Evolutionary conservation across 2,329 filamentous ascomycete species (phyloP), one percentile per base, ranked within the genome.

Genomic region (Venturia asperata): DNA sequence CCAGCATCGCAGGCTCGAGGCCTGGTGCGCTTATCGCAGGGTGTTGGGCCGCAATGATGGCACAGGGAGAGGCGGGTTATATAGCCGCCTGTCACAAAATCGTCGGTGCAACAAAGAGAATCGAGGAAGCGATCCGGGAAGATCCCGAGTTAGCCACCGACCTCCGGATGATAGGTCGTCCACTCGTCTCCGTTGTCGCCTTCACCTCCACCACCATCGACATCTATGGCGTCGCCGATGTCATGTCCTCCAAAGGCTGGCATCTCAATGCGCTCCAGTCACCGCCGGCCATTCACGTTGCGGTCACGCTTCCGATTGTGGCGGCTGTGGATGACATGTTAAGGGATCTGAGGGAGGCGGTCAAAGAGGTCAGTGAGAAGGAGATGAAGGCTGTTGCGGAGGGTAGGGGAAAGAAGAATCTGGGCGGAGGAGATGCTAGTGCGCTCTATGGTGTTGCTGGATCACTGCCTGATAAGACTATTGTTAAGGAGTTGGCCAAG

Each of bases 361-460:
- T 86, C 0, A 79, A 89, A 74, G 85, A 84, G 30, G 90, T 95
- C 78, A 85, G 88, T 69, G 91, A 94, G 74, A 91, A 91, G 80
- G 90, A 92, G 74, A 80, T 89, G 65, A 88, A 87, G 68, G 81
- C 88, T 62, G 80, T 85, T 55, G 87, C 85, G 1, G 86, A 91
- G 77, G 87, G 88, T 13, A 88, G 87, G 76, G 82, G 82, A 6
- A 78, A 55, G 66, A 82, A 82, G 68, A 81, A 80, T 6, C 86
- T 74, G 3, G 78, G 85, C 30, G 83, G 86, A 70, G 91, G 91
- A 1, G 90, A 96, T 74, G 87, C 91, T 17, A 90, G 91, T 1
- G 92, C 92, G 5, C 78, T 99, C 68, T 99, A 99, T 77, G 94
- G 94, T 64, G 92, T 99, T 66, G 94, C 94, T 0, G 94, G 94